phyloP scores from a whole-genome alignment of 2,329 filamentous ascomycete genomes.

The Microthyrium microscopicum region DNA sequence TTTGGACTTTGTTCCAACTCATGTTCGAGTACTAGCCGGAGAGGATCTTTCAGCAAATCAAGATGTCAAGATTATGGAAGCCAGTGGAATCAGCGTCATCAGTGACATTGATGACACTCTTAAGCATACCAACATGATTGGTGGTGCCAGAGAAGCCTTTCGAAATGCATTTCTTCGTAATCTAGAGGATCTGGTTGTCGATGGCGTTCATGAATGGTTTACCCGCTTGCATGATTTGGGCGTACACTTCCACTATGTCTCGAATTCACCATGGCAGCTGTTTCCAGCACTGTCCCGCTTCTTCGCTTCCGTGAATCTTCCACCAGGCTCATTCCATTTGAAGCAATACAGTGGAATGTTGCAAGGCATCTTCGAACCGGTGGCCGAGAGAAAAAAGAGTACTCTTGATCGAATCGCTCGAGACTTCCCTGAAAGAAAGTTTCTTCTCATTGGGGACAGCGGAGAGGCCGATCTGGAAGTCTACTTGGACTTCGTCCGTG shows the following conservation, averaged over 20 bases:
- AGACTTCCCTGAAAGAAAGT: conserved; percentile 80
- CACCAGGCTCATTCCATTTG: conserved; percentile 77
- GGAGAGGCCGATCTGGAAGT: conserved; percentile 95
- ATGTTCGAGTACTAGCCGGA: conserved; percentile 72
- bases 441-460: conserved; percentile 86
- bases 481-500: conserved; percentile 80
- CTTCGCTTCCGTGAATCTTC: conserved; percentile 65
- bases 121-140: conserved; percentile 81
- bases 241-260: conserved; percentile 88
- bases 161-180: conserved; percentile 90
- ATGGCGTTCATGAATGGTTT: conserved; percentile 87
- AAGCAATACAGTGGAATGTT: conserved; percentile 97
- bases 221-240: conserved; percentile 57
- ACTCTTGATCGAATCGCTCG: conserved; percentile 69
- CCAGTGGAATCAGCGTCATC: conserved; percentile 73
- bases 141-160: conserved; percentile 84
- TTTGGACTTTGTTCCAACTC: conserved; percentile 77
- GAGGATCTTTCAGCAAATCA: conserved; percentile 72
- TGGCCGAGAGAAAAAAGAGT: conserved; percentile 83
- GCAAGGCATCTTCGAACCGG: conserved; percentile 94
- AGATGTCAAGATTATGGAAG: conserved; percentile 59
- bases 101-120: conserved; percentile 97
- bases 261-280: conserved; percentile 97
- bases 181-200: conserved; percentile 61
- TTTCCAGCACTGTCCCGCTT: conserved; percentile 79